Evolutionary conservation across 2,329 filamentous ascomycete species (phyloP), one percentile per base, ranked within the genome.

Genomic region (Botrytis fragariae): DNA sequence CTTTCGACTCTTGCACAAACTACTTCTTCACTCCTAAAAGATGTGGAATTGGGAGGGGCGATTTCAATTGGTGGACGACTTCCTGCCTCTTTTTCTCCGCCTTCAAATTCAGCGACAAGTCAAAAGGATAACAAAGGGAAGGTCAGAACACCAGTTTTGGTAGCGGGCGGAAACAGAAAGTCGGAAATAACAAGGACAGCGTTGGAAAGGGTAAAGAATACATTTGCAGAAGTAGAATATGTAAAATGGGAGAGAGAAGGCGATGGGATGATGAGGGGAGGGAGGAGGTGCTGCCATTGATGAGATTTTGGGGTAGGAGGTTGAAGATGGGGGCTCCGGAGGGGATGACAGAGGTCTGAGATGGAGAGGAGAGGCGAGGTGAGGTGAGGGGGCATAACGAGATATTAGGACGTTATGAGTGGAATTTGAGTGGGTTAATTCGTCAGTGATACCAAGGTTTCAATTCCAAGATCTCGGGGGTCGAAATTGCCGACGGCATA

Each of bases 221-320:
- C 88, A 72, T 96, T 95, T 82, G 84, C 86, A 76, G 86, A 90
- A 78, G 89, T 93, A 35, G 86, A 89, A 81, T 86, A 91, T 76
- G 90, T 90, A 72, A 88, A 88, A 79, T 96, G 93, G 89, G 88
- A 86, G 79, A 89, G 91, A 79, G 82, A 81, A 4, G 92, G 91
- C 9, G 93, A 97, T 81, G 87, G 87, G 1, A 97, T 98, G 95
- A 94, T 94, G n/a, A 85, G 86, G 63, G 87, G 80, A 86, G 92
- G 71, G 94, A 97, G 18, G 95, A 98, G 85, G 95, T 97, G 87
- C 80, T 95, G 79, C 94, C 95, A 0, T 87, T 98, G 74, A 98
- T 98, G 94, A 89, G 92, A 79, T 98, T 91, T 78, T 87, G 94
- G 78, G 91, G 91, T 0, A 87, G 91, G 69, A 87, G 91, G 78